These are phyloP conservation scores for Podaxis mareebaensis DNA, from an alignment of 768 basidiomycete species.

Conservation along the genomic window DNA sequence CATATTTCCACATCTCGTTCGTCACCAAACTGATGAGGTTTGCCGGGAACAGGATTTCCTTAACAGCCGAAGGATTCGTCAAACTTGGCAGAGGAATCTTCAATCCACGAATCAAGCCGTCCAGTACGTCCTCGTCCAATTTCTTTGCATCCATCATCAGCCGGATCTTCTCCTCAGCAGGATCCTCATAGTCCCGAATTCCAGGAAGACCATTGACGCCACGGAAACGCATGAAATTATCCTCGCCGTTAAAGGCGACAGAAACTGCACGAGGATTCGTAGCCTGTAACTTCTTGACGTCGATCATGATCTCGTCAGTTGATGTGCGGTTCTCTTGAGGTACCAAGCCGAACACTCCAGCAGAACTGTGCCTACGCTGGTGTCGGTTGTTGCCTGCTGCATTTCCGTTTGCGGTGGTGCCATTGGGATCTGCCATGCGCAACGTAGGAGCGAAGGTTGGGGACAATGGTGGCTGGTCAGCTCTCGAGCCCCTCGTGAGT, in stretches of 20 bases:
- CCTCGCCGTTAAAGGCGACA: constrained; percentile 84
- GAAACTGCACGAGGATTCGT: constrained; percentile 83
- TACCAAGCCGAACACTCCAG: constrained; percentile 68
- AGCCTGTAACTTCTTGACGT: constrained; percentile 69
- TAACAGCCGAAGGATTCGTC: constrained; percentile 89
- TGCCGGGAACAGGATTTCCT: constrained; percentile 98
- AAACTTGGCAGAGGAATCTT: constrained; percentile 92
- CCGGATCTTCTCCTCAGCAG: constrained; percentile 93
- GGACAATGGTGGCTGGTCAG: constrained; percentile 72
- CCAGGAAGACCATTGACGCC: constrained; percentile 62
- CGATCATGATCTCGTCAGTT: constrained; percentile 75
- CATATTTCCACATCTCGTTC: constrained; percentile 99
- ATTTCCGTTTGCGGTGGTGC: constrained; percentile 36
- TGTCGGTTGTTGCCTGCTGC: constrained; percentile 46
- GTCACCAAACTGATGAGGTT: constrained; percentile 96
- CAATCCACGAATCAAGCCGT: constrained; percentile 85
- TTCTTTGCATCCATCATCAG: constrained; percentile 89
- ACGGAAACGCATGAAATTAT: constrained; percentile 66
- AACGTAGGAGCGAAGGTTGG: constrained; percentile 86
- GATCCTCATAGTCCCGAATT: constrained; percentile 79
- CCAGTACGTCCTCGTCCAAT: constrained; percentile 90
- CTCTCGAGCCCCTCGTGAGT: constrained; percentile 73
- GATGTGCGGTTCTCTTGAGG: constrained; percentile 70
- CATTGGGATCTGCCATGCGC: constrained; percentile 52
- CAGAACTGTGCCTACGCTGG: constrained; percentile 84